Evolutionary conservation across 768 basidiomycete genomes (phyloP).

Genomic region (Kwoniella newhampshirensis): DNA sequence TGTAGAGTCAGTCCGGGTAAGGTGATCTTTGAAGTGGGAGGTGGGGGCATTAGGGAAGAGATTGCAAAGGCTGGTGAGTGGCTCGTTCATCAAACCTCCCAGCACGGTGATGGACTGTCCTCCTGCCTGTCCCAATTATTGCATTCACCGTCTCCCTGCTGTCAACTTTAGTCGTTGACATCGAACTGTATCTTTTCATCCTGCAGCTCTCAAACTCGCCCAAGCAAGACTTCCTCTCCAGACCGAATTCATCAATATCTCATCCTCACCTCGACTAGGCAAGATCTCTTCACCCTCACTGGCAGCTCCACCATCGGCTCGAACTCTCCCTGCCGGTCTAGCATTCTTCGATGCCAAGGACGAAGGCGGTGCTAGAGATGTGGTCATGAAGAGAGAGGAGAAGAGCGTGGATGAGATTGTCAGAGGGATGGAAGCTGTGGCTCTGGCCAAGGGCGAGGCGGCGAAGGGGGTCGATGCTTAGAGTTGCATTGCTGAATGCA

Average conservation of each 20-base stretch:
- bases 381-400: slow-evolving; percentile 30
- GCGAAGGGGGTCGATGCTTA: slow-evolving; percentile 8
- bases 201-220: slow-evolving; percentile 81
- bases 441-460: not conserved
- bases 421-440: slow-evolving; percentile 7
- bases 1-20: slow-evolving; percentile 85
- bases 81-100: not conserved
- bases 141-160: too few species aligned
- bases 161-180: too few species aligned
- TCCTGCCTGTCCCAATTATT: too few species aligned
- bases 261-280: slow-evolving; percentile 64
- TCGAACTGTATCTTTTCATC: not conserved
- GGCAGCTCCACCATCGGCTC: slow-evolving; percentile 24
- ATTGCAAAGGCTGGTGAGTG: slow-evolving; percentile 27
- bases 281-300: slow-evolving; percentile 25
- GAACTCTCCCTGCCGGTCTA: slow-evolving; percentile 25
- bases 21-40: slow-evolving; percentile 92
- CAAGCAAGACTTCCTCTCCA: slow-evolving; percentile 78
- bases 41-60: slow-evolving; percentile 67
- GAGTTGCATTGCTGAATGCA: not conserved
- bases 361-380: slow-evolving; percentile 30
- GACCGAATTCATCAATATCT: slow-evolving; percentile 78
- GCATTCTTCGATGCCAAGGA: slow-evolving; percentile 31
- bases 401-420: slow-evolving; percentile 16
- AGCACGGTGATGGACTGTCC: not conserved